Evolutionary conservation across 2,329 filamentous ascomycete species (phyloP), one percentile per base, ranked within the genome.

Genomic region (Calonectria henricotiae): DNA sequence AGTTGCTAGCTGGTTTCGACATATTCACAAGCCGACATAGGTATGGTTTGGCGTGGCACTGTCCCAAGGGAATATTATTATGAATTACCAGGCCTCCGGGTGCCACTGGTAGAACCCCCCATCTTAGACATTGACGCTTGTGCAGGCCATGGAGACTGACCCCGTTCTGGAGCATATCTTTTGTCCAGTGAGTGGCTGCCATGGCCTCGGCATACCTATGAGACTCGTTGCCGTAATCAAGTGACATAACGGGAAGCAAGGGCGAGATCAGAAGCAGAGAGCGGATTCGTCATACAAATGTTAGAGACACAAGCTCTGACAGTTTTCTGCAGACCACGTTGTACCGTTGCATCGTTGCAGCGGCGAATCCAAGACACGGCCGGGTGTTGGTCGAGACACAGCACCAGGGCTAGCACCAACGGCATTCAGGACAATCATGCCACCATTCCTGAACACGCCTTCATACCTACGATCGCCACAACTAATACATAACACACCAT

Each of bases 331-430:
- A 46, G 11, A 43, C 44, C 41, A 51, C 25, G 47, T 49, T 65
- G 46, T 62, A 51, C 67, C 41, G 49, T 60, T 75, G 51, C 66
- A 60, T 70, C 41, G 44, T 60, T 75, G 46, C 39, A 62, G 68
- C 54, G 35, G 41, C 37, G 58, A 63, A 54, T 69, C 43, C 65
- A 61, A 47, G 46, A 61, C 63, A 67, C 67, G 51, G 68, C 17
- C 43, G 46, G 49, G 27, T 41, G 27, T 41, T 58, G 58, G 41
- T 54, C 43, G 46, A 65, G 49, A 47, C 30, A 64, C 37, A 8
- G 43, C 55, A 37, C 17, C 54, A 62, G 64, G 37, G 27, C 20
- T 49, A 67, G 63, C 8, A 25, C 25, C 8, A 61, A 25, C 51
- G 43, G 58, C 27, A 58, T 62, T 67, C 66, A 55, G 54, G 20